phyloP scores from a whole-genome alignment of 2,329 filamentous ascomycete species.

The Emergomyces orientalis region DNA sequence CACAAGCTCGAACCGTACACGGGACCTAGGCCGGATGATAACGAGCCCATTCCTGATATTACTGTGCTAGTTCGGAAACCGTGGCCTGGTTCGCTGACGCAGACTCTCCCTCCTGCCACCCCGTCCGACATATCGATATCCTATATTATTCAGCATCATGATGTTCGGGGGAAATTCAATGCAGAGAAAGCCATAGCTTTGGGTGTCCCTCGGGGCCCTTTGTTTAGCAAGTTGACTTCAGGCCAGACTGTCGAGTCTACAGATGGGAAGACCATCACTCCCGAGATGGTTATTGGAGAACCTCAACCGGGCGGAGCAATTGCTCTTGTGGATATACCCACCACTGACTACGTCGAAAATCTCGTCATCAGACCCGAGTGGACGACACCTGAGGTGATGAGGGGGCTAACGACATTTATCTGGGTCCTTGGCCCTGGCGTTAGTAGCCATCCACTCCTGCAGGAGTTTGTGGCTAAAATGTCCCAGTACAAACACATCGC shows the following conservation, averaged over 20 bases:
- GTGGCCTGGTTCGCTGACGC: slow-evolving; percentile 63
- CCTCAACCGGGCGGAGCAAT: slow-evolving; percentile 61
- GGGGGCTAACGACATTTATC: slow-evolving; percentile 57
- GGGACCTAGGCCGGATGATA: slow-evolving; percentile 54
- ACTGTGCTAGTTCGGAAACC: slow-evolving; percentile 64
- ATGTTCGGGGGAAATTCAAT: slow-evolving; percentile 73
- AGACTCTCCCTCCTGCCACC: slow-evolving; percentile 57
- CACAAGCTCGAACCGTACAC: slow-evolving; percentile 59
- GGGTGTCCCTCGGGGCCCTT: slow-evolving; percentile 51
- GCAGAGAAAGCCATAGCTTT: slow-evolving; percentile 53
- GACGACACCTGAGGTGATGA: slow-evolving; percentile 55
- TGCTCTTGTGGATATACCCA: slow-evolving; percentile 70
- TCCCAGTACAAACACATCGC: slow-evolving; percentile 62
- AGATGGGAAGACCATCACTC: slow-evolving; percentile 62
- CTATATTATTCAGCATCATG: slow-evolving; percentile 73
- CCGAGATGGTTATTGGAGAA: slow-evolving; percentile 75
- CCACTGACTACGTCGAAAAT: slow-evolving; percentile 57
- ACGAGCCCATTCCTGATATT: slow-evolving; percentile 48
- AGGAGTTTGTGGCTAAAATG: slow-evolving; percentile 58
- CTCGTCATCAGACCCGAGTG: slow-evolving; percentile 66
- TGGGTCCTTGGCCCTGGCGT: slow-evolving; percentile 74
- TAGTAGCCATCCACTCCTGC: slow-evolving; percentile 51
- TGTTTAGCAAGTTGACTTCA: slow-evolving; percentile 52
- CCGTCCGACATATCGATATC: slow-evolving; percentile 63
- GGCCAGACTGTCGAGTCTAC: slow-evolving; percentile 56